Conservation (phyloP, 352 stramenopile genomes). For the Pythium graminicola region DNA sequence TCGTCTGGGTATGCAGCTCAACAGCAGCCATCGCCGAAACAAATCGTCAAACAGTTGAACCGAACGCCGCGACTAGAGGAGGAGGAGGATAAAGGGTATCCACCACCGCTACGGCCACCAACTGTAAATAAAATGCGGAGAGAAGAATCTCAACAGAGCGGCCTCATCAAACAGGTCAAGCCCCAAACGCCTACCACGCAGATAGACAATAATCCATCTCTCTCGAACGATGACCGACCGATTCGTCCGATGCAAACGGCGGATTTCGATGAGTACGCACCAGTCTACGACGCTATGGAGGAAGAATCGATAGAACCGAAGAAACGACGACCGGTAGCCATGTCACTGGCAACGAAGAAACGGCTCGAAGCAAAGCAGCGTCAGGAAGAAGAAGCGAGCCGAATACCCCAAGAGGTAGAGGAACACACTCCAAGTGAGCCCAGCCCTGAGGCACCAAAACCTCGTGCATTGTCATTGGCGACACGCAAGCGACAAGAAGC, state of each 20-base stretch:
- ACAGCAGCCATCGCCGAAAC: constrained; percentile 4
- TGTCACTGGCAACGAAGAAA: constrained; percentile 49
- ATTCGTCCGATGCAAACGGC: constrained; percentile 27
- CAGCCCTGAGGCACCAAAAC: not conserved
- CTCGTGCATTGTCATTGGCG: constrained; percentile 1
- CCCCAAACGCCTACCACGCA: too few species aligned
- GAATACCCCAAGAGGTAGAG: not conserved
- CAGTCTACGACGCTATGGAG: not conserved
- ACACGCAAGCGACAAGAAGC: constrained; percentile 10
- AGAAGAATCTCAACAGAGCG: too few species aligned
- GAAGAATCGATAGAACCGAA: not conserved
- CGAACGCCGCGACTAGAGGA: not conserved
- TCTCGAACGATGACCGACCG: constrained; percentile 30
- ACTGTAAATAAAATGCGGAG: not conserved
- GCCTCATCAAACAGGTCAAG: too few species aligned
- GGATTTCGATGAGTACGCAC: constrained; percentile 2
- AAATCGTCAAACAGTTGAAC: not conserved
- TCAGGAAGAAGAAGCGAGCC: constrained; percentile 17
- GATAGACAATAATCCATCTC: too few species aligned
- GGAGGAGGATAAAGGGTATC: not conserved
- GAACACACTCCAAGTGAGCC: not conserved
- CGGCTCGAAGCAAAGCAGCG: constrained; percentile 58
- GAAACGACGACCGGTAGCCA: constrained; percentile 5
- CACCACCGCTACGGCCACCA: not conserved
- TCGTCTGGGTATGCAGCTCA: constrained; percentile 13